Base-by-base conservation (phyloP, 345 rosid species). In the Citrus australasica region DNA sequence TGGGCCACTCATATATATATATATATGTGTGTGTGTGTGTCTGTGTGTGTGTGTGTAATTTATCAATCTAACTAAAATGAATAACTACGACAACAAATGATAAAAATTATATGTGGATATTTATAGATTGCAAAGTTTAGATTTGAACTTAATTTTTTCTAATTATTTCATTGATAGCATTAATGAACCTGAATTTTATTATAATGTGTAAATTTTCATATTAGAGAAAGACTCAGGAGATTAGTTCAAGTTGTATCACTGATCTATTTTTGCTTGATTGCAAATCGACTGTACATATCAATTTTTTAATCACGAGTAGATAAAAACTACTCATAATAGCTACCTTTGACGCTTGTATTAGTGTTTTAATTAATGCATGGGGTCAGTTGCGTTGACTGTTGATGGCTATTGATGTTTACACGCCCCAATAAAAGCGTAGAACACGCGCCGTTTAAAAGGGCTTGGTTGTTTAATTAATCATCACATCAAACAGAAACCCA, bases 401-500 rank as follows among this genome's bases (percentile, higher is more conserved):
- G 22, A 56, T 21, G 28, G 38, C 51, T 0, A 10, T 42, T 11
- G 51, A 42, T 11, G 74, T 48, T 10, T 11, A 53, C 7, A 64
- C 68, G 7, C 32, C 2, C n/a, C 30, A 62, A 10, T 13, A 13
- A 11, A 14, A 14, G n/a, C 38, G 8, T 19, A 55, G 40, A 55
- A 55, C 63, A 71, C 62, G 32, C 64, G 48, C 64, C 10, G 28
- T 56, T 55, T 28, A 9, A 22, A 46, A 46, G 64, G 38, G 30
- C 27, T 56, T 32, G 30, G 74, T 30, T 42, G 74, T 28, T 24
- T 30, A 7, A 72, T 33, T 24, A 32, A 13, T 32, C 40, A 16
- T 5, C 22, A 33, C 4, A 73, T 58, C 53, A 35, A 58, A 73
- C 66, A 73, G n/a, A 73, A 56, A 73, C n/a, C 67, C 76, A 58